Base-by-base conservation (phyloP, 768 basidiomycete species). In the Clitopilus hobsonii region DNA sequence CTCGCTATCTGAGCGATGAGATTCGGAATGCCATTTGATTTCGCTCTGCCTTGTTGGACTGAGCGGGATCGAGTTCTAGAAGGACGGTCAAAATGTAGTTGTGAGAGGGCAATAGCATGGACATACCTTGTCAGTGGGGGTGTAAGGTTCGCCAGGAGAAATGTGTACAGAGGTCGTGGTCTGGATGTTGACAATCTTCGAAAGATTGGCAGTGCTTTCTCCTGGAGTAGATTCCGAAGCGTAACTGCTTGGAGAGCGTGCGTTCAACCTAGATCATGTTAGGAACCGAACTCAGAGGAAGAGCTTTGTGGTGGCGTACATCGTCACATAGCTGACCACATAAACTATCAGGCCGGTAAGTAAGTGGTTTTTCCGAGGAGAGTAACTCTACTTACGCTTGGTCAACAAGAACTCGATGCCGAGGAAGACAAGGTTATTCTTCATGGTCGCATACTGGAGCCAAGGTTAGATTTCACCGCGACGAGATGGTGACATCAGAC, bases 321-420 rank as follows among this genome's bases (percentile, higher is more conserved):
- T 69, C 11, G 68, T 66, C 23, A 70, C 57, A 53, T 64, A 69
- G 49, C 68, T 69, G 54, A 67, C 67, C 56, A 65, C 62, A 47
- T 70, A 70, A 16, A 69, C 68, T 70, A 52, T 18, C 18, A 18
- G 28, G 5, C n/a, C 16, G 10, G 41, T 20, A 18, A 28, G 41
- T 25, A 48, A 8, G 20, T 23, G 13, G 25, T 24, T n/a, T n/a
- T 6, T 1, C 8, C 0, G 16, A 56, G 20, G 24, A 6, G 36
- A 20, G n/a, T 52, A 8, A 49, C 32, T 1, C 13, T 18, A 27
- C 62, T 23, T 41, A 63, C 64, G 36, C 58, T 63, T 63, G 7
- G 64, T 58, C 13, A 65, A 41, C 11, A 61, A 55, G 27, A 65
- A 61, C 32, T 56, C 48, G 30, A 65, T 55, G 18, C 60, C 58